Evolutionary conservation across 2,329 filamentous ascomycete species (phyloP).

Genomic region (Aphanoascus verrucosus): DNA sequence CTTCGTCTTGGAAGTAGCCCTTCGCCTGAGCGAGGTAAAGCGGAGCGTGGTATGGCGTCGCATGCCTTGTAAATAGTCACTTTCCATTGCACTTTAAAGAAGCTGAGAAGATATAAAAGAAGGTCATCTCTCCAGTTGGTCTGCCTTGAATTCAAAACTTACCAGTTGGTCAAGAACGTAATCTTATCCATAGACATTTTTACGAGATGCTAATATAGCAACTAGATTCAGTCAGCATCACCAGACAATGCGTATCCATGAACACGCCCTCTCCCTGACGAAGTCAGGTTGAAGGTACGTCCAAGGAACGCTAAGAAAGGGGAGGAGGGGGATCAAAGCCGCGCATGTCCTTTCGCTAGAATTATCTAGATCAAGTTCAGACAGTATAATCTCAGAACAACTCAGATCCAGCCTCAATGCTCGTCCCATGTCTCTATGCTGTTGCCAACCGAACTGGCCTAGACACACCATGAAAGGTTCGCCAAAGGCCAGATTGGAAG

Average conservation of each 20-base stretch:
- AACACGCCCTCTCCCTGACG: background rate
- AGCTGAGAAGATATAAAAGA: slow-evolving; percentile 4
- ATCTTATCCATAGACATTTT: slow-evolving; percentile 75
- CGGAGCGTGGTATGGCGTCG: slow-evolving; percentile 69
- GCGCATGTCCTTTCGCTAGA: slow-evolving; percentile 82
- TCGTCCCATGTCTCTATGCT: slow-evolving; percentile 13
- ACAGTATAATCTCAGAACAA: slow-evolving; percentile 66
- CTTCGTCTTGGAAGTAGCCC: slow-evolving; percentile 63
- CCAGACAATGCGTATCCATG: slow-evolving; percentile 15
- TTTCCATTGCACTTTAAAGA: background rate
- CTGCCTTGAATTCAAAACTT: slow-evolving; percentile 24
- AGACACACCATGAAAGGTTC: background rate
- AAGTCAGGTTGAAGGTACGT: slow-evolving; percentile 4
- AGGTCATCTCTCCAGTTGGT: slow-evolving; percentile 4
- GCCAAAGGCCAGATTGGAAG: background rate
- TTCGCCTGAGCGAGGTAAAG: slow-evolving; percentile 66
- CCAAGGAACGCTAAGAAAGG: slow-evolving; percentile 19
- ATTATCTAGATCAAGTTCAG: slow-evolving; percentile 80
- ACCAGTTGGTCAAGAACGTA: slow-evolving; percentile 77
- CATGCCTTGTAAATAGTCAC: slow-evolving; percentile 50
- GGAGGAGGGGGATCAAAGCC: slow-evolving; percentile 42
- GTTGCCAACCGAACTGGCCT: background rate
- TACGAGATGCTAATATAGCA: slow-evolving; percentile 25
- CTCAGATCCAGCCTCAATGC: slow-evolving; percentile 23
- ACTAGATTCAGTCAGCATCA: slow-evolving; percentile 22